Conservation (phyloP, 805 yeast species). For the Starmera dryadoides region DNA sequence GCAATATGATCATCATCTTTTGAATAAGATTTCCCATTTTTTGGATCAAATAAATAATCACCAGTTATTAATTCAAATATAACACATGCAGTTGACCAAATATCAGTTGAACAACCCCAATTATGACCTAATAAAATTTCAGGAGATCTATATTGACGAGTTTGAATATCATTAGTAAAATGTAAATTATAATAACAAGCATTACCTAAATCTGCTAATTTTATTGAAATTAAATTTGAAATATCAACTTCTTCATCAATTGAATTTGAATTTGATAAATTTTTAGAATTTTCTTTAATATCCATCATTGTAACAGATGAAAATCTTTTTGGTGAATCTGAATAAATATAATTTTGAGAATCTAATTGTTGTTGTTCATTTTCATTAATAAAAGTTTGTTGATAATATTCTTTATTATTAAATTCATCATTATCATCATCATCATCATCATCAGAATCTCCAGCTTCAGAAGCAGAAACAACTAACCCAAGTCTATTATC, state of each 20-base stretch:
- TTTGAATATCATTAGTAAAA: slow-evolving; percentile 62
- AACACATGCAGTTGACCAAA: slow-evolving; percentile 55
- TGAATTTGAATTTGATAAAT: background rate
- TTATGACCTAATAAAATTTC: slow-evolving; percentile 50
- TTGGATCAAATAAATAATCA: slow-evolving; percentile 58
- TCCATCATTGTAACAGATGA: slow-evolving; percentile 1
- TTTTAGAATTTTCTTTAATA: no score
- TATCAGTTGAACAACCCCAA: slow-evolving; percentile 60
- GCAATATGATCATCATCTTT: slow-evolving; percentile 60
- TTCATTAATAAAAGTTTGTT: background rate
- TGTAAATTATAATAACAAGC: slow-evolving; percentile 60
- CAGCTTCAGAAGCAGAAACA: slow-evolving; percentile 5
- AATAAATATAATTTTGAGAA: background rate
- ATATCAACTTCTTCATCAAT: background rate
- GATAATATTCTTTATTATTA: background rate
- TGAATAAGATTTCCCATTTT: slow-evolving; percentile 34
- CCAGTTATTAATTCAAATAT: slow-evolving; percentile 55
- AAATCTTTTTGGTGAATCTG: slow-evolving; percentile 1
- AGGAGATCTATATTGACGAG: slow-evolving; percentile 61
- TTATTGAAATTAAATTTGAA: slow-evolving; percentile 24
- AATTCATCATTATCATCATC: no score
- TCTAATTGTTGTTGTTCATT: background rate
- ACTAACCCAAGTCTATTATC: no score
- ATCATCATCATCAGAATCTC: slow-evolving; percentile 8
- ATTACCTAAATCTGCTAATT: slow-evolving; percentile 65